These are phyloP conservation scores for Cymbidium sinense DNA, from an alignment of 106 monocot species.

Conservation along the genomic window DNA sequence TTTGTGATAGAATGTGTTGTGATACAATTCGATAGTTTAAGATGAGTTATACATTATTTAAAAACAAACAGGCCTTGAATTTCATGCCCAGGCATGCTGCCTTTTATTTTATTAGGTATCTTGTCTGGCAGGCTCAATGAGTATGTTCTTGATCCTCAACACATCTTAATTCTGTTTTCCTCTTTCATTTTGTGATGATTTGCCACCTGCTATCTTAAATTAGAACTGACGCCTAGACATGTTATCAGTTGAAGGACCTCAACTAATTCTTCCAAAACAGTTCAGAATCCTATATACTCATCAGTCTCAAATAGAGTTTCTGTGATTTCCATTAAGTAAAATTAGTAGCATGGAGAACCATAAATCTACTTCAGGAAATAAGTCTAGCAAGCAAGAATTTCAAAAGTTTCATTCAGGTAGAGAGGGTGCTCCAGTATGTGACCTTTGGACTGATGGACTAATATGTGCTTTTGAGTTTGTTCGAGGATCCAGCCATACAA, in stretches of 20 bases:
- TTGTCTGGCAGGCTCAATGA: background rate
- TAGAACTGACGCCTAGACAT: background rate
- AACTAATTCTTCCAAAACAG: background rate
- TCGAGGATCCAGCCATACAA: conserved; percentile 11
- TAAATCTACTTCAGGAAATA: conserved; percentile 11
- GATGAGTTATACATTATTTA: background rate
- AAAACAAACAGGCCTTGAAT: background rate
- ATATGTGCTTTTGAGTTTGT: conserved; percentile 74
- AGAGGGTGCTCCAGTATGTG: conserved; percentile 22
- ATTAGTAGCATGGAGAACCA: conserved; percentile 13
- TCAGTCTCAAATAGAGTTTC: background rate
- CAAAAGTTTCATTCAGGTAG: conserved; percentile 23
- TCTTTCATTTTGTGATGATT: background rate
- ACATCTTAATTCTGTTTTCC: background rate
- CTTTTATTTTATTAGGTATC: background rate
- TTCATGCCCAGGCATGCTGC: background rate
- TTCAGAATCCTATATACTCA: background rate
- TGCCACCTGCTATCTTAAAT: background rate
- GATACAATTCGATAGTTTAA: background rate
- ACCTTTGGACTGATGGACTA: conserved; percentile 64
- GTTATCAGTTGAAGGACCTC: background rate
- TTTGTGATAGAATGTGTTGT: no score
- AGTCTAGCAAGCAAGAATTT: conserved; percentile 28
- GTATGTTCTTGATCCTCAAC: background rate
- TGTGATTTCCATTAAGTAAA: conserved; percentile 1